Percentiles rank a stretch among this genome's conserved stretches.
Conservation (phyloP, 176 grass and related monocot species). For the Tillandsia leiboldiana region DNA sequence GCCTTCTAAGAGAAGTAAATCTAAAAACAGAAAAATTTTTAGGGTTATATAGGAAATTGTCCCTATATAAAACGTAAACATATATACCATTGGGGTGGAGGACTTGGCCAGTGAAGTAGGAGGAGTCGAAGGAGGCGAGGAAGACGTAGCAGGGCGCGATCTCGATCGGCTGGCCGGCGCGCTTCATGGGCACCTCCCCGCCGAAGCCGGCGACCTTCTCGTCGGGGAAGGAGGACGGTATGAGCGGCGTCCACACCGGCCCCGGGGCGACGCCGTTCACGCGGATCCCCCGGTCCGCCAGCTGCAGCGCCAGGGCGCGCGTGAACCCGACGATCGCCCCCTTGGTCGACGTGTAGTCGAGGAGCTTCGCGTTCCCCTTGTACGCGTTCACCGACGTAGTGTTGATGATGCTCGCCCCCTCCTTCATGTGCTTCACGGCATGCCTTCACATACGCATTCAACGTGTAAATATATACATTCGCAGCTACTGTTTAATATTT, state of each 20-base stretch:
- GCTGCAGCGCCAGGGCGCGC: slow-evolving; percentile 42
- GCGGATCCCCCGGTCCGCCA: slow-evolving; percentile 37
- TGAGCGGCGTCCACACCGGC: slow-evolving; percentile 70
- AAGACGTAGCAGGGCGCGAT: slow-evolving; percentile 62
- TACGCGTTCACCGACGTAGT: slow-evolving; percentile 76
- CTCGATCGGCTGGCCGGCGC: slow-evolving; percentile 46
- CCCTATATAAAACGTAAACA: background rate
- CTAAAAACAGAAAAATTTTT: no score
- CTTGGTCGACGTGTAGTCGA: slow-evolving; percentile 96
- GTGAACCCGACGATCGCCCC: slow-evolving; percentile 66
- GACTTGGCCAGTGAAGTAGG: slow-evolving; percentile 68
- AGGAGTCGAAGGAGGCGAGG: slow-evolving; percentile 60
- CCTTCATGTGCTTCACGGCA: slow-evolving; percentile 35
- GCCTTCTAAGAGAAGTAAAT: no score
- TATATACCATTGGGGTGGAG: slow-evolving; percentile 65
- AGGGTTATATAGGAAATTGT: no score
- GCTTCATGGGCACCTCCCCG: slow-evolving; percentile 41
- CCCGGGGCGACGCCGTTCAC: slow-evolving; percentile 71
- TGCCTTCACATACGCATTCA: slow-evolving; percentile 1
- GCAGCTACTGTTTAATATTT: no score
- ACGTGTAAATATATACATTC: no score
- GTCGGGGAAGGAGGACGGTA: slow-evolving; percentile 39
- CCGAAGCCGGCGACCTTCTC: slow-evolving; percentile 54
- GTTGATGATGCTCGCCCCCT: slow-evolving; percentile 52
- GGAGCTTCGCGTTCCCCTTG: slow-evolving; percentile 61